These are phyloP conservation scores for Macrophomina pseudophaseolina DNA, from an alignment of 2,329 filamentous ascomycete species.

Conservation along the genomic window DNA sequence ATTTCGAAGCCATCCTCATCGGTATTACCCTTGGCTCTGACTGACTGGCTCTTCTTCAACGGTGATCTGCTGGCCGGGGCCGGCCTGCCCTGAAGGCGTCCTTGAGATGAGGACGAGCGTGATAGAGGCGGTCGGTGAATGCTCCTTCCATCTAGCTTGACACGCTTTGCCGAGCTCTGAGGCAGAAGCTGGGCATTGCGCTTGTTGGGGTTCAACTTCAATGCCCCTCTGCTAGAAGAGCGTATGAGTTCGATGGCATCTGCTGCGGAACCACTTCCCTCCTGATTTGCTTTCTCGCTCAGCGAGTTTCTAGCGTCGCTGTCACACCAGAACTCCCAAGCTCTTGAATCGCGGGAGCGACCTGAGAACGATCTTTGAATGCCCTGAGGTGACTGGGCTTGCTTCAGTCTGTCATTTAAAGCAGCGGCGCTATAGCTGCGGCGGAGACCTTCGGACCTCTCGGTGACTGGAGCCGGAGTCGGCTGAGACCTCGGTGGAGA, in stretches of 20 bases:
- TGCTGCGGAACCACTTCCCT: conserved; percentile 77
- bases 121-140: conserved; percentile 37
- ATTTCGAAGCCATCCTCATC: conserved; percentile 54
- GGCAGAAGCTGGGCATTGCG: conserved; percentile 61
- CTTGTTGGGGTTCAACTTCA: conserved; percentile 64
- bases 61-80: conserved; percentile 29
- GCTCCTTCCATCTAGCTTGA: conserved; percentile 43
- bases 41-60: conserved; percentile 13
- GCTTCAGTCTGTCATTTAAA: conserved; percentile 42
- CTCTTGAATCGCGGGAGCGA: conserved; percentile 81
- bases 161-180: conserved; percentile 34
- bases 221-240: conserved; percentile 64
- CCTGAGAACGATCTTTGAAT: conserved; percentile 61
- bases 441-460: conserved; percentile 60
- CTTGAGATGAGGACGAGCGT: conserved; percentile 42
- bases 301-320: conserved; percentile 78
- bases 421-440: conserved; percentile 72
- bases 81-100: conserved; percentile 36
- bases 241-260: conserved; percentile 82
- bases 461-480: conserved; percentile 52
- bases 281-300: conserved; percentile 79
- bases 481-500: conserved; percentile 65
- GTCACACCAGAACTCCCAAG: conserved; percentile 91
- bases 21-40: conserved; percentile 31
- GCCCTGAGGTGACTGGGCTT: conserved; percentile 35